A percentile compares a stretch with the other conserved stretches of the same genome.
These are phyloP conservation scores for Zymoseptoria tritici DNA, from an alignment of 2,329 filamentous ascomycete genomes.

Conservation along the genomic window DNA sequence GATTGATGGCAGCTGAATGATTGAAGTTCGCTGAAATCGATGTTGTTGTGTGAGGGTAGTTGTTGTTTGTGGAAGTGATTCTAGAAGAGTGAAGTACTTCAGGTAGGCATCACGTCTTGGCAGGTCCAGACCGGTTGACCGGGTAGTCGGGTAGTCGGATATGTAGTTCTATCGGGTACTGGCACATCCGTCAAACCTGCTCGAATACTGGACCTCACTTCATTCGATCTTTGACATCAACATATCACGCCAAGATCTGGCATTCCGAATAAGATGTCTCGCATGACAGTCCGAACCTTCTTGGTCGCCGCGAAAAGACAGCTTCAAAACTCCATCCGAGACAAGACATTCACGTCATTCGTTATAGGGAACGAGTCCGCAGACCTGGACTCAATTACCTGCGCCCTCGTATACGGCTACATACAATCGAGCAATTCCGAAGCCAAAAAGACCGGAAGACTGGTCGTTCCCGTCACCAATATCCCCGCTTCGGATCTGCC, in stretches of 20 bases:
- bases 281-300: constrained; percentile 41
- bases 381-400: constrained; percentile 78
- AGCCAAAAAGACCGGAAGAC: constrained; percentile 36
- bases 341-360: constrained; percentile 38
- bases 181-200: neutral
- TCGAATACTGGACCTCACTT: neutral
- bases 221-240: neutral
- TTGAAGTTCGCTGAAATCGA: neutral
- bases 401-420: constrained; percentile 66
- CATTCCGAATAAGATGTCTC: constrained; percentile 27
- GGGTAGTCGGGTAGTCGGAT: neutral
- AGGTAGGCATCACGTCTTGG: neutral
- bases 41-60: neutral
- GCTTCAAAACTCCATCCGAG: constrained; percentile 35
- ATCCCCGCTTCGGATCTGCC: constrained; percentile 59
- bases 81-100: neutral
- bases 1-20: neutral
- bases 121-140: neutral
- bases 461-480: constrained; percentile 68
- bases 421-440: constrained; percentile 54
- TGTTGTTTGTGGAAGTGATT: neutral
- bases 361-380: constrained; percentile 50
- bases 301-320: constrained; percentile 38
- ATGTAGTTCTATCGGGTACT: neutral
- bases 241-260: neutral